A percentile compares a stretch with the other conserved stretches of the same genome.
These are phyloP conservation scores for Aspergillus diversus DNA, from an alignment of 495 filamentous ascomycete species.

Conservation along the genomic window DNA sequence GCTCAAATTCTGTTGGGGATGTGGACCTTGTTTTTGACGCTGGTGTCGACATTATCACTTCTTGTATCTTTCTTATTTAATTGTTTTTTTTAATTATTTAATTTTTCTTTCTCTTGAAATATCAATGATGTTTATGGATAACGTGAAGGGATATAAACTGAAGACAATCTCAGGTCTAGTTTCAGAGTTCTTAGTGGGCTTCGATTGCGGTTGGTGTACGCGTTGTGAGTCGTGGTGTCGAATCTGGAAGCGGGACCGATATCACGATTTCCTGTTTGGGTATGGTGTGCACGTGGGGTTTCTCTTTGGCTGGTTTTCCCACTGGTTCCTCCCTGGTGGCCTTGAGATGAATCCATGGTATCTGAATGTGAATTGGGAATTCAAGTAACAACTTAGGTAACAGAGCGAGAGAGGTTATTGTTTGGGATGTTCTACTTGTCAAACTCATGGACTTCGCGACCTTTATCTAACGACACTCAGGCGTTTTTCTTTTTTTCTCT, in stretches of 20 bases:
- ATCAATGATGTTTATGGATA: neutral
- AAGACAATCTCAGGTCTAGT: slow-evolving; percentile 6
- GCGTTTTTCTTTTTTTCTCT: neutral
- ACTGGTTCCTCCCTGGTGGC: neutral
- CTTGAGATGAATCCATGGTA: neutral
- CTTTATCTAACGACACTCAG: neutral
- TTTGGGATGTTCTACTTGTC: too few relatives aligned
- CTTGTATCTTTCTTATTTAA: neutral
- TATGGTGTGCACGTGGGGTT: neutral
- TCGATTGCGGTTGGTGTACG: slow-evolving; percentile 2
- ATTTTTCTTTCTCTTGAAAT: neutral
- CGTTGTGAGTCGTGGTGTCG: neutral
- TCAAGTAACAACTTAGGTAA: neutral
- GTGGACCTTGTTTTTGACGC: slow-evolving; percentile 22
- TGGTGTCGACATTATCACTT: slow-evolving; percentile 25
- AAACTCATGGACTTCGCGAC: neutral
- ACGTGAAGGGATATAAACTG: neutral
- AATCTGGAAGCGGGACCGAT: slow-evolving; percentile 11
- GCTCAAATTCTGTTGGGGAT: slow-evolving; percentile 65
- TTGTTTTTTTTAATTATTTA: neutral
- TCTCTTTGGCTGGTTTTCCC: neutral
- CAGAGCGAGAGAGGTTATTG: too few relatives aligned
- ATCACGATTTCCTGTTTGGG: slow-evolving; percentile 2
- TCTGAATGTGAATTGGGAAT: neutral
- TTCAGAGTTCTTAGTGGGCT: slow-evolving; percentile 5